phyloP scores from a whole-genome alignment of 202 grass and related monocot species.

The Dendrocalamus latiflorus region DNA sequence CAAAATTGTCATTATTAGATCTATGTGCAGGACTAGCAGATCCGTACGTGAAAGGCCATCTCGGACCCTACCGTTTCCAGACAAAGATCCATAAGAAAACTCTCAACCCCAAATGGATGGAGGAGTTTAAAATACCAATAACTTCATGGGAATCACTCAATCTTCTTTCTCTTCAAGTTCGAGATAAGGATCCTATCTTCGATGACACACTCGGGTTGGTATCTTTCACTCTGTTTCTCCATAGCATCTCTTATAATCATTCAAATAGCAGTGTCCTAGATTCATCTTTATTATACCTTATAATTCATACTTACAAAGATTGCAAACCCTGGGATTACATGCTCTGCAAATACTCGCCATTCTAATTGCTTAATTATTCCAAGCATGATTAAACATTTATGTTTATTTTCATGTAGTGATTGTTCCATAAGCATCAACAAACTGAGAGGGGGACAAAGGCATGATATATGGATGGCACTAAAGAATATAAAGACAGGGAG shows the following conservation, averaged over 20 bases:
- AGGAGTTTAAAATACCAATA: conserved; percentile 93
- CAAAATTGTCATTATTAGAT: conserved; percentile 8
- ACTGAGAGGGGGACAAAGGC: conserved; percentile 76
- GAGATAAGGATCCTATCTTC: conserved; percentile 89
- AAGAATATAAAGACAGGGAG: conserved; percentile 90
- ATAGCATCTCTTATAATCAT: background rate
- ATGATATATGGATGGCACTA: conserved; percentile 82
- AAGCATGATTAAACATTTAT: background rate
- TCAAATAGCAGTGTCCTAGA: background rate
- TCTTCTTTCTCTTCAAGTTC: conserved; percentile 81
- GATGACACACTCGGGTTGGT: conserved; percentile 91
- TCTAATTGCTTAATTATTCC: conserved; percentile 18
- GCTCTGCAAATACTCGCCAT: background rate
- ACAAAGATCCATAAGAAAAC: conserved; percentile 97
- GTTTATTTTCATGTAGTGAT: conserved; percentile 36
- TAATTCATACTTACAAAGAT: background rate
- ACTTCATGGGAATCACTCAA: conserved; percentile 80
- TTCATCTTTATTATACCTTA: background rate
- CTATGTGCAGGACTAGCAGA: conserved; percentile 72
- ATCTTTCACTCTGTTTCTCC: background rate
- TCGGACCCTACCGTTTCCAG: conserved; percentile 78
- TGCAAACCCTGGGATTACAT: background rate
- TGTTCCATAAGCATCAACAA: conserved; percentile 79
- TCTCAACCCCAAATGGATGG: conserved; percentile 81
- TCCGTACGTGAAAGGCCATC: conserved; percentile 78